Base-by-base conservation (phyloP, 495 filamentous ascomycete species). In the Aspergillus homomorphus region DNA sequence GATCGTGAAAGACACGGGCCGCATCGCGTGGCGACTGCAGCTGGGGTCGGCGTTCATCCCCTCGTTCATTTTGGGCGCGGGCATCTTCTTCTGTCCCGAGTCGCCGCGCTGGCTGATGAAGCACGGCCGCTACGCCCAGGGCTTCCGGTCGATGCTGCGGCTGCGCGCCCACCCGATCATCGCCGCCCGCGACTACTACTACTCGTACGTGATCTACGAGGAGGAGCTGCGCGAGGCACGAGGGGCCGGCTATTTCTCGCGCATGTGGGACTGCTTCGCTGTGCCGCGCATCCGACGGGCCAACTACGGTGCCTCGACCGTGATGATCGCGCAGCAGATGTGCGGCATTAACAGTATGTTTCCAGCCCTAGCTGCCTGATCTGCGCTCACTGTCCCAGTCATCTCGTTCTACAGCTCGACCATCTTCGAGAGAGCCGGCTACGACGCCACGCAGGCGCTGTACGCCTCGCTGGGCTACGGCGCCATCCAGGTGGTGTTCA, bases 381-480 rank as follows among this genome's bases (percentile, higher is more conserved):
- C 15, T 12, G 15, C 15, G 33, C 33, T 38, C 5, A 12, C 5
- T 38, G 4, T 2, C 12, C 7, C 10, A 38, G 77, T 92, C 69
- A 89, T 91, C 46, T 86, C 90, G n/a, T 92, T 92, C 78, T 95
- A 92, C 75, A 86, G 82, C 3, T 84, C 84, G 2, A 86, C 85
- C 14, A 78, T 92, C 55, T 92, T 92, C 76, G 62, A 63, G 1
- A 63, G 89, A 0, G 82, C 84, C 24, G 84, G 87, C 16, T 82
- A 83, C 23, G 63, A 28, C 46, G 61, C 78, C 0, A 77, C 74
- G 58, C 66, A 80, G 4, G 86, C 90, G 67, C 63, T 88, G 45
- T 92, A 91, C 62, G 87, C 89, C 20, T 89, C 81, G 45, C 73
- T 78, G 52, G 82, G 81, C 15, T 85, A 80, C 54, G 86, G 86